Evolutionary conservation across 345 rosid genomes (phyloP).

Genomic region (Eucalyptus lansdowneana): DNA sequence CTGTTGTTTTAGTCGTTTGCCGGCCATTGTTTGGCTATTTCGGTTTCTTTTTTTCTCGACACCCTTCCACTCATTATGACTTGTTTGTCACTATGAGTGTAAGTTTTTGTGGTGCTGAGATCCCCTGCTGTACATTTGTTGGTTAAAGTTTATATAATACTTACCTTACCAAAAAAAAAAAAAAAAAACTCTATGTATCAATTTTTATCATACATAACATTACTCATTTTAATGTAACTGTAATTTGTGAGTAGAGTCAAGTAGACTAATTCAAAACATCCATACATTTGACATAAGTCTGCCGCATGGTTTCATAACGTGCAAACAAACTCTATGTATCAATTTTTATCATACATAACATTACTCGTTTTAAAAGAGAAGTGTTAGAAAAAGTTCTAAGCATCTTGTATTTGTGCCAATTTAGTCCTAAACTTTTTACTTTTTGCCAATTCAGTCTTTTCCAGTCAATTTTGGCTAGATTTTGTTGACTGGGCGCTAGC

Average conservation of each 20-base stretch:
- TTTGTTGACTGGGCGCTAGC: fast-evolving
- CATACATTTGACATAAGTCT: neutral
- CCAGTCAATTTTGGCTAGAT: fast-evolving
- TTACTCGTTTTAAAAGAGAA: neutral
- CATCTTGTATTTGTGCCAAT: too few relatives aligned
- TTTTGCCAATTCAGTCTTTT: too few relatives aligned
- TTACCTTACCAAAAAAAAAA: too few relatives aligned
- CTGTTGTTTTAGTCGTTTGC: fast-evolving
- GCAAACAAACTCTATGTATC: neutral
- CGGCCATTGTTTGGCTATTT: fast-evolving
- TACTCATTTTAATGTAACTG: neutral
- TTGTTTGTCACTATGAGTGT: too few relatives aligned
- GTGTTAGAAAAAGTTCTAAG: too few relatives aligned
- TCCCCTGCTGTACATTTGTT: neutral
- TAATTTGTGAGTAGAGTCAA: neutral
- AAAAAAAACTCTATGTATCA: too few relatives aligned
- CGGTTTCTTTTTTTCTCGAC: too few relatives aligned
- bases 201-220: neutral
- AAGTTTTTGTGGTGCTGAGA: too few relatives aligned
- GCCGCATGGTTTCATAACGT: neutral
- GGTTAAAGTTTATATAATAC: too few relatives aligned
- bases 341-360: neutral
- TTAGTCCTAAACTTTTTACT: too few relatives aligned
- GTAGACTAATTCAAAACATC: neutral
- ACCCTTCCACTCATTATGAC: too few relatives aligned